Base-by-base conservation (phyloP, 768 basidiomycete species). In the Boletus vermiculosoides region DNA sequence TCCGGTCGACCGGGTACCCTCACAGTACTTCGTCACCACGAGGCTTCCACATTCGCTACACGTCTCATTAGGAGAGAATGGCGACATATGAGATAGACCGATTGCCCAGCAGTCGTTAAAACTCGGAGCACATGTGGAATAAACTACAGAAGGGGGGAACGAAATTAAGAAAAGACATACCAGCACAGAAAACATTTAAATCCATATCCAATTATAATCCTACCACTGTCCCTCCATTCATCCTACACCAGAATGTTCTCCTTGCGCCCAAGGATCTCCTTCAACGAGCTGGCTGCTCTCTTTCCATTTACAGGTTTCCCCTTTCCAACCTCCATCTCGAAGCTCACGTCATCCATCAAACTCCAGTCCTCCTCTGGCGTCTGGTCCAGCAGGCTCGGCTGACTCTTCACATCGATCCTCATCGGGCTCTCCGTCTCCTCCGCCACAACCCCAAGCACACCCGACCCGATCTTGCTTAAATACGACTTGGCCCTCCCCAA, bases 341-440 rank as follows among this genome's bases (percentile, higher is more conserved):
- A 85, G 63, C 83, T 86, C 33, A 82, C 65, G 56, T 85, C 82
- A 28, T 71, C 73, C 64, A 77, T 63, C 34, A 66, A 63, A 31
- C 70, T 74, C 77, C 75, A 82, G n/a, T 79, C 78, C 48, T 82
- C 81, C 60, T 83, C 83, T 28, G 80, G 82, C 69, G 76, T 79
- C 66, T 86, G 83, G 64, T 85, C 85, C 61, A 86, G 64, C 61
- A 86, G 66, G 60, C 81, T 83, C 9, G 71, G 81, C 45, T 81
- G 79, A 34, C 67, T 63, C 50, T 72, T 76, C 54, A 78, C 48
- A 52, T 78, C 76, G 45, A 83, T 64, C 15, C 83, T 80, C 54
- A 85, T 65, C 1, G 87, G 86, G 16, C 85, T 85, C 16, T 74
- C 71, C 42, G 71, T 72, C 13, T 74, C 73, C 58, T 76, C 69